These are phyloP conservation scores for Hemileccinum impolitum DNA, from an alignment of 768 basidiomycete species.

Conservation along the genomic window DNA sequence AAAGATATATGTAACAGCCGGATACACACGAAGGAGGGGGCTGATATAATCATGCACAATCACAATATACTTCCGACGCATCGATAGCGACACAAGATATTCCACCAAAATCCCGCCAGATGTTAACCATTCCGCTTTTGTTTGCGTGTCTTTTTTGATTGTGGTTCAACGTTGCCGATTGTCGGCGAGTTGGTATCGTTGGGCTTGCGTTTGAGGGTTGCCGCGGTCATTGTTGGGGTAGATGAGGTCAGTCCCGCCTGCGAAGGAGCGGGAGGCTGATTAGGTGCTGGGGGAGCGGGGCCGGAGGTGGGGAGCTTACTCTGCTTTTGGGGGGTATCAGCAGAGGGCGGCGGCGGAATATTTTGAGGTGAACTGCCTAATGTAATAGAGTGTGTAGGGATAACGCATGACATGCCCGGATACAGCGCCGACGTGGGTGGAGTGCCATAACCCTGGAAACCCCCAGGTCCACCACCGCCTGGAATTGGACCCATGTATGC, in stretches of 20 bases:
- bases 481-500: constrained; percentile 16
- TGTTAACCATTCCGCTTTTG: constrained; percentile 48
- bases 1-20: constrained; percentile 30
- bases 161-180: constrained; percentile 44
- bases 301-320: constrained; percentile 53
- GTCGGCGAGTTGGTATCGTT: constrained; percentile 50
- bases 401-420: constrained; percentile 38
- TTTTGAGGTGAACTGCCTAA: constrained; percentile 51
- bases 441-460: constrained; percentile 23
- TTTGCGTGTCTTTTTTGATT: constrained; percentile 54
- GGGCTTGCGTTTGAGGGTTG: constrained; percentile 56
- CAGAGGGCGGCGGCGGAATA: constrained; percentile 40
- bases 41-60: constrained; percentile 18
- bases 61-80: constrained; percentile 31
- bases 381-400: constrained; percentile 43
- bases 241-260: constrained; percentile 41
- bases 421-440: constrained; percentile 46
- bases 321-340: constrained; percentile 59
- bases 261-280: constrained; percentile 39
- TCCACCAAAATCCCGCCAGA: constrained; percentile 33
- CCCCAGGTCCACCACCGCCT: constrained; percentile 19
- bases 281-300: constrained; percentile 37
- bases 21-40: constrained; percentile 9
- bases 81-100: constrained; percentile 29
- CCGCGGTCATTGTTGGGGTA: constrained; percentile 46